A percentile compares a stretch with the other conserved stretches of the same genome.
Evolutionary conservation across 169 alveolate species (phyloP).

Genomic region (Theileria parva): DNA sequence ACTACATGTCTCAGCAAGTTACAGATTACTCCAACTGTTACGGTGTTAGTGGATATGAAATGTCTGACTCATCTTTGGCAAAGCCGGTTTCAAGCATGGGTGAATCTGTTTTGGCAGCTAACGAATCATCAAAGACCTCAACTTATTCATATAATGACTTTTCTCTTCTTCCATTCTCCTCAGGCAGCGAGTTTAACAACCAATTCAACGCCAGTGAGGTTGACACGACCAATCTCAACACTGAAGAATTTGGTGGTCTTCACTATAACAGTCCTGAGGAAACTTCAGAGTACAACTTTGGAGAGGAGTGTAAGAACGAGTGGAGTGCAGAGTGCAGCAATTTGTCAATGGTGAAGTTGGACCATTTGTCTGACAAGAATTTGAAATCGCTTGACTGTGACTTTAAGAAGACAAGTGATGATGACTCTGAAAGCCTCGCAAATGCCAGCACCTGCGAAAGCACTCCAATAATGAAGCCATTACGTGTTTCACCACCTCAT

Average conservation of each 20-base stretch:
- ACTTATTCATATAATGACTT: background rate
- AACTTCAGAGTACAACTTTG: background rate
- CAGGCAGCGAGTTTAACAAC: background rate
- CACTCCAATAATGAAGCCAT: conserved; percentile 32
- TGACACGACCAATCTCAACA: background rate
- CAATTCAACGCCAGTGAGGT: background rate
- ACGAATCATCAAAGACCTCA: background rate
- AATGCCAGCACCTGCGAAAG: conserved; percentile 27
- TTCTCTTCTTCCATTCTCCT: background rate
- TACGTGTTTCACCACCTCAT: background rate
- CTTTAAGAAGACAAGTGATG: background rate
- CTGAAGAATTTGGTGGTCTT: background rate
- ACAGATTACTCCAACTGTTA: background rate
- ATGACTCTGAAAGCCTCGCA: conserved; percentile 15
- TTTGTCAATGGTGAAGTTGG: conserved; percentile 2
- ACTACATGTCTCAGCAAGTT: background rate
- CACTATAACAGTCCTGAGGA: background rate
- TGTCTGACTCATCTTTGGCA: background rate
- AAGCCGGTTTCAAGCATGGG: background rate
- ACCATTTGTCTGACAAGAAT: background rate
- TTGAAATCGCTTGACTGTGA: background rate
- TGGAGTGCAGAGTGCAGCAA: background rate
- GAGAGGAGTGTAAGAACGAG: background rate
- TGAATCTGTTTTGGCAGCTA: background rate
- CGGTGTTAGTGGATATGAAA: background rate